Conservation (phyloP, 2,329 filamentous ascomycete species). For the Pleurostoma richardsiae region DNA sequence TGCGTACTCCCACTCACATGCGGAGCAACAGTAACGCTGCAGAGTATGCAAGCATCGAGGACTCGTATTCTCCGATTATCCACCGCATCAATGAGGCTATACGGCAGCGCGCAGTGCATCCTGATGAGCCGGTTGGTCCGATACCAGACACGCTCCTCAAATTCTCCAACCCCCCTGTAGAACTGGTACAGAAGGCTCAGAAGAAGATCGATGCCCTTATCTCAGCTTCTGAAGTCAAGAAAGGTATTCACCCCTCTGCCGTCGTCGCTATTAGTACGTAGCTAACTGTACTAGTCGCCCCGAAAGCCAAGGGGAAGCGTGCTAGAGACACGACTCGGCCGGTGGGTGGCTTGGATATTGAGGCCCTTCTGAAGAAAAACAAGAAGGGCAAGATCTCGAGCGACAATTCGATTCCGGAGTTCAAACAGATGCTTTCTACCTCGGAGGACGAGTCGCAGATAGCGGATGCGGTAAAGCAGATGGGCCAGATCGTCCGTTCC, state of each 20-base stretch:
- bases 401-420: slow-evolving; percentile 82
- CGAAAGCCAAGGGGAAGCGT: slow-evolving; percentile 71
- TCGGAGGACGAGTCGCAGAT: slow-evolving; percentile 58
- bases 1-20: background rate
- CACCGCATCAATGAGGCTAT: slow-evolving; percentile 86
- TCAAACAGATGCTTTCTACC: slow-evolving; percentile 70
- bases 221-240: slow-evolving; percentile 73
- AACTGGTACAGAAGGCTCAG: slow-evolving; percentile 55
- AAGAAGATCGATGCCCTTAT: slow-evolving; percentile 60
- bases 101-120: slow-evolving; percentile 72
- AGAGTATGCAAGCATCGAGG: slow-evolving; percentile 75
- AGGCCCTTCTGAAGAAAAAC: slow-evolving; percentile 65
- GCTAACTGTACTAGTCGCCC: slow-evolving; percentile 53
- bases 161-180: slow-evolving; percentile 67
- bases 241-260: slow-evolving; percentile 43
- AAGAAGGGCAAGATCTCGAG: slow-evolving; percentile 37
- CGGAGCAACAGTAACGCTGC: slow-evolving; percentile 26
- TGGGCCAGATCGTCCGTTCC: slow-evolving; percentile 64
- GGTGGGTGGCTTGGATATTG: slow-evolving; percentile 83
- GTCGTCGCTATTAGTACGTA: background rate
- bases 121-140: slow-evolving; percentile 57
- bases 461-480: slow-evolving; percentile 65
- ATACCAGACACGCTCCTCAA: slow-evolving; percentile 61
- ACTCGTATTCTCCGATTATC: slow-evolving; percentile 79
- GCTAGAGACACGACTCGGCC: slow-evolving; percentile 70